Evolutionary conservation across 2,329 filamentous ascomycete genomes (phyloP).

Genomic region (Colletotrichum salicis): DNA sequence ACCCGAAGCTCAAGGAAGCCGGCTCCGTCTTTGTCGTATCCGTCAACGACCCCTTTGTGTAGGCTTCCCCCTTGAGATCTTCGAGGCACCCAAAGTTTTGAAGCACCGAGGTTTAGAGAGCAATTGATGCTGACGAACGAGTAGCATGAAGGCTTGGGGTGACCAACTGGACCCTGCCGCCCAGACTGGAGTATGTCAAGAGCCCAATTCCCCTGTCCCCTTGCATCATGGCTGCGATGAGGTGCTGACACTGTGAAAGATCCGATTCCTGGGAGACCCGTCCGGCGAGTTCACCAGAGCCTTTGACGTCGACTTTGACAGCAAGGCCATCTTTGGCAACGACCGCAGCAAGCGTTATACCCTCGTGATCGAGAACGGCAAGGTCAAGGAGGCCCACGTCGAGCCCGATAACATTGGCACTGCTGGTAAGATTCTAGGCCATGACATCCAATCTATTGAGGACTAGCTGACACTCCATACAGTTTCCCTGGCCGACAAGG

Average conservation of each 20-base stretch:
- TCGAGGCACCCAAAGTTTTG: no score
- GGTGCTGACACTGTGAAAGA: constrained; percentile 59
- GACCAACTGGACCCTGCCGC: constrained; percentile 79
- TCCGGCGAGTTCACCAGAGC: constrained; percentile 82
- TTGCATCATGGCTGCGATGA: background rate
- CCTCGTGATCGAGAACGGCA: constrained; percentile 83
- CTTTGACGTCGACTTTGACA: constrained; percentile 85
- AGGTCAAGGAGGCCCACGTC: constrained; percentile 82
- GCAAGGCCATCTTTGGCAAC: constrained; percentile 81
- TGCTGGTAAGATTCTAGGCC: constrained; percentile 65
- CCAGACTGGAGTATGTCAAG: constrained; percentile 76
- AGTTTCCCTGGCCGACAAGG: constrained; percentile 65
- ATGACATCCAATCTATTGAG: constrained; percentile 13
- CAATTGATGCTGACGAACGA: constrained; percentile 27
- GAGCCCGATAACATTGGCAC: constrained; percentile 91
- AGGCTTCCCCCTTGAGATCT: constrained; percentile 48
- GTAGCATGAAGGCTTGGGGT: constrained; percentile 90
- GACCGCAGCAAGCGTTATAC: constrained; percentile 89
- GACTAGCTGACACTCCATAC: constrained; percentile 3
- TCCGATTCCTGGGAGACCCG: constrained; percentile 90
- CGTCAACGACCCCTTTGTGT: constrained; percentile 97
- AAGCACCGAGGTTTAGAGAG: background rate
- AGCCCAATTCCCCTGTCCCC: no score
- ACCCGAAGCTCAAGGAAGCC: constrained; percentile 79
- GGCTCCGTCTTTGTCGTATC: constrained; percentile 90